phyloP scores from a whole-genome alignment of 2,329 filamentous ascomycete species.

The Lecanicillium sp. region DNA sequence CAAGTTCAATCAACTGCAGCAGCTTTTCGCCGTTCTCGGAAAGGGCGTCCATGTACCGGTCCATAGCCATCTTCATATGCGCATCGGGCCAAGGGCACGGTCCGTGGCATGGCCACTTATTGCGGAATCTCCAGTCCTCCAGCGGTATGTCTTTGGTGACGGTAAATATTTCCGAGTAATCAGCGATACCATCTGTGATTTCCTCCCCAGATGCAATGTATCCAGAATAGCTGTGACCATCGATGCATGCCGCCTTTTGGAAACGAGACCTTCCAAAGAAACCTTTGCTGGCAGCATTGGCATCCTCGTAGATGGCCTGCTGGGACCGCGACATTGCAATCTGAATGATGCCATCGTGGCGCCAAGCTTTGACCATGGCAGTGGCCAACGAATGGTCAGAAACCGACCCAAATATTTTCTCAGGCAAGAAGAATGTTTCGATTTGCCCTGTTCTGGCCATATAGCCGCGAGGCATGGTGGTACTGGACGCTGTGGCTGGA shows the following conservation, averaged over 20 bases:
- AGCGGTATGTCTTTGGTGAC: slow-evolving; percentile 38
- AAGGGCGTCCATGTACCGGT: slow-evolving; percentile 32
- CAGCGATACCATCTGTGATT: slow-evolving; percentile 38
- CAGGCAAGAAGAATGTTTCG: slow-evolving; percentile 34
- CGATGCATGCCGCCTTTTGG: slow-evolving; percentile 34
- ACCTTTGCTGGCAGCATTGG: slow-evolving; percentile 25
- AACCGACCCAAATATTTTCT: slow-evolving; percentile 23
- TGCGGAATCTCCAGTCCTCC: slow-evolving; percentile 29
- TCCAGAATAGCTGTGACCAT: slow-evolving; percentile 37
- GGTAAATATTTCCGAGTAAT: slow-evolving; percentile 46
- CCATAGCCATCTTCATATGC: slow-evolving; percentile 31
- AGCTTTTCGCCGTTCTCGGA: slow-evolving; percentile 34
- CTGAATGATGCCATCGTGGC: slow-evolving; percentile 37
- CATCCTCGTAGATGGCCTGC: slow-evolving; percentile 25
- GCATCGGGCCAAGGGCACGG: slow-evolving; percentile 39
- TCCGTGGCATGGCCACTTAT: slow-evolving; percentile 41
- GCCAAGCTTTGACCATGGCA: slow-evolving; percentile 33
- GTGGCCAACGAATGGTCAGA: slow-evolving; percentile 28
- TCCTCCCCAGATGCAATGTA: slow-evolving; percentile 43
- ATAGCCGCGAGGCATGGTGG: slow-evolving; percentile 20
- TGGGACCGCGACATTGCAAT: slow-evolving; percentile 30
- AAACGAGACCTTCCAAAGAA: slow-evolving; percentile 30
- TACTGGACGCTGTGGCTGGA: background rate
- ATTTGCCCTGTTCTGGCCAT: slow-evolving; percentile 19
- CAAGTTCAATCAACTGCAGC: slow-evolving; percentile 37